phyloP scores from a whole-genome alignment of 2,329 filamentous ascomycete genomes.

The Byssoonygena ceratinophila region DNA sequence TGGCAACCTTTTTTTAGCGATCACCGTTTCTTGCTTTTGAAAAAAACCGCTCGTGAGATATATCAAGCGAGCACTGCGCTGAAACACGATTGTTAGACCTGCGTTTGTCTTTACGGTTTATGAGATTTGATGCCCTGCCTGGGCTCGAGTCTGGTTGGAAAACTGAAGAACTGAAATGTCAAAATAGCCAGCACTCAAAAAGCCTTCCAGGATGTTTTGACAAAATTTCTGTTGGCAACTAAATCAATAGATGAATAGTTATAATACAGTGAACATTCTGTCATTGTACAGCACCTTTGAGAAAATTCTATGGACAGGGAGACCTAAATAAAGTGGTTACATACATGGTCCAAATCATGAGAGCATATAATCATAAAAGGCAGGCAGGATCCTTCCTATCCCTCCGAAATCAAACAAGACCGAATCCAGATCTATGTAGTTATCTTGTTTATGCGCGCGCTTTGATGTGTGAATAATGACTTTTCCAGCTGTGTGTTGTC shows the following conservation, averaged over 20 bases:
- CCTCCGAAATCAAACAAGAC: background rate
- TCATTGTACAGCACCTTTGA: background rate
- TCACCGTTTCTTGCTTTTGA: background rate
- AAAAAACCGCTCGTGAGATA: background rate
- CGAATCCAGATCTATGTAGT: constrained; percentile 1
- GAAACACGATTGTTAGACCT: background rate
- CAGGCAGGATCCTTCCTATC: background rate
- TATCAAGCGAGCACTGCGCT: background rate
- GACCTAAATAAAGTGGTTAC: background rate
- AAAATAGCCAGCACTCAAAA: background rate
- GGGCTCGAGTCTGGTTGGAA: background rate
- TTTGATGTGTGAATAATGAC: background rate
- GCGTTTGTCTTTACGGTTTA: background rate
- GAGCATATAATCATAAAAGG: background rate
- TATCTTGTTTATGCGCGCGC: constrained; percentile 4
- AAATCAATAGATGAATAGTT: too few relatives aligned
- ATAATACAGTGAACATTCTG: background rate
- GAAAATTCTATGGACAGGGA: background rate
- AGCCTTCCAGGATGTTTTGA: background rate
- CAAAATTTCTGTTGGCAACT: background rate
- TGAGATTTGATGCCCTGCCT: background rate
- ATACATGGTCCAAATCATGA: constrained; percentile 5
- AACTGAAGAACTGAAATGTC: background rate
- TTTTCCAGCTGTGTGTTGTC: background rate
- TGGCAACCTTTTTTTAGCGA: background rate